phyloP scores from a whole-genome alignment of 2,329 filamentous ascomycete genomes.

The Colletotrichum paranaense region DNA sequence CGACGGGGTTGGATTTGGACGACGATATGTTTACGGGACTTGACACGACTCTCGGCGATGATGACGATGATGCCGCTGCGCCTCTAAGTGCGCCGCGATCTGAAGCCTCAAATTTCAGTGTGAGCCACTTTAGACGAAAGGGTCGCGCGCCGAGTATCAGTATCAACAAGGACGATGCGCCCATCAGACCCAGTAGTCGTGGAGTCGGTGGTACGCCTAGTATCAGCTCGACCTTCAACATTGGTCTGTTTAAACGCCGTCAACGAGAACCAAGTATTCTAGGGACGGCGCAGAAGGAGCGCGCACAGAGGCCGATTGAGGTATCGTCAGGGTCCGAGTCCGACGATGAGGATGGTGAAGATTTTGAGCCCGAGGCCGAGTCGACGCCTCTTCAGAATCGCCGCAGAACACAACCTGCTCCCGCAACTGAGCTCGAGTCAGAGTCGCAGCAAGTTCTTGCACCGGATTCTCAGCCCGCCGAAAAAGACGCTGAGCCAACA shows the following conservation, averaged over 20 bases:
- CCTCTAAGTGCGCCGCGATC: conserved; percentile 48
- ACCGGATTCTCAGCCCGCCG: conserved; percentile 39
- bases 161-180: conserved; percentile 60
- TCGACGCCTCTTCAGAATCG: conserved; percentile 71
- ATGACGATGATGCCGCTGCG: conserved; percentile 53
- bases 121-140: conserved; percentile 58
- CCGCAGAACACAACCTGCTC: conserved; percentile 50
- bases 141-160: conserved; percentile 59
- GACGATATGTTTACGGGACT: conserved; percentile 59
- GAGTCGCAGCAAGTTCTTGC: conserved; percentile 40
- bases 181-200: conserved; percentile 65
- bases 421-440: conserved; percentile 18
- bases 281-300: conserved; percentile 59
- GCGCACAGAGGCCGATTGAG: conserved; percentile 38
- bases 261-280: conserved; percentile 72
- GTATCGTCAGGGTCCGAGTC: conserved; percentile 35
- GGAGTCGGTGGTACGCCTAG: conserved; percentile 58
- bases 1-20: conserved; percentile 61
- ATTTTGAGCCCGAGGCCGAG: conserved; percentile 72
- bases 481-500: conserved; percentile 37
- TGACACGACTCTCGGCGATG: conserved; percentile 50
- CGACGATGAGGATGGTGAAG: conserved; percentile 43
- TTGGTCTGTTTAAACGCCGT: conserved; percentile 68
- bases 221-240: conserved; percentile 63
- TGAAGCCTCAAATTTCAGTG: conserved; percentile 59